A percentile compares a stretch with the other conserved stretches of the same genome.
Conservation (phyloP, 2,329 filamentous ascomycete species). For the Aspergillus transmontanensis region DNA sequence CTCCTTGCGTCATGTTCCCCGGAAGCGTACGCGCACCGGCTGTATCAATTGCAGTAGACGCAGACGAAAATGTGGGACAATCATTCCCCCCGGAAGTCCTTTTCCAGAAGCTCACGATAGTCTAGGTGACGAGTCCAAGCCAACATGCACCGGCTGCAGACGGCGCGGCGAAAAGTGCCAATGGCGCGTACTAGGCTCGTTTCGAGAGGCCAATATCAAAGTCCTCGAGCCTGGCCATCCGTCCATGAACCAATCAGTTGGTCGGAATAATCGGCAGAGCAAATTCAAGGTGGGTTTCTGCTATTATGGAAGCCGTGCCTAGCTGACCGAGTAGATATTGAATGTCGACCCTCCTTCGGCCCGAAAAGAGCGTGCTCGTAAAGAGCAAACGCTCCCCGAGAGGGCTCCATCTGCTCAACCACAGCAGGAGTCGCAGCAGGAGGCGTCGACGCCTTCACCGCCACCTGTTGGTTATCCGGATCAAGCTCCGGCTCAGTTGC, state of each 20-base stretch:
- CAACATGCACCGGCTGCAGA: constrained; percentile 34
- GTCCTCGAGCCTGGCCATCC: constrained; percentile 31
- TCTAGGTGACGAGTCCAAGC: constrained; percentile 33
- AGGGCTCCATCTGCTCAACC: neutral
- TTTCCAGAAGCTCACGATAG: constrained; percentile 1
- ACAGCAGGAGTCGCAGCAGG: neutral
- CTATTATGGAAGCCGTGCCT: neutral
- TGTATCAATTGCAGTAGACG: constrained; percentile 37
- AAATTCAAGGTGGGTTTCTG: constrained; percentile 25
- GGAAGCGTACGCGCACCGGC: constrained; percentile 33
- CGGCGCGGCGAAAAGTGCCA: constrained; percentile 33
- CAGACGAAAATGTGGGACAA: constrained; percentile 33
- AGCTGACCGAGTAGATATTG: constrained; percentile 20
- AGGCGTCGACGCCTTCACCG: neutral
- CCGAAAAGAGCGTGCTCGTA: constrained; percentile 2
- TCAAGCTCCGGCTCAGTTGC: neutral
- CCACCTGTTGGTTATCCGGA: neutral
- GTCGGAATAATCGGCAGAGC: constrained; percentile 21
- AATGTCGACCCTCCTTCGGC: constrained; percentile 22
- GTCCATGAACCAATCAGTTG: constrained; percentile 31
- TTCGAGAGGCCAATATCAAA: constrained; percentile 35
- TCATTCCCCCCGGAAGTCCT: neutral
- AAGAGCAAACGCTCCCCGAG: neutral
- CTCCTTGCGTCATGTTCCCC: constrained; percentile 9
- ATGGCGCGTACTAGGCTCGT: constrained; percentile 34